Evolutionary conservation across 352 stramenopile genomes (phyloP).

Genomic region (Globisporangium mamillatum): DNA sequence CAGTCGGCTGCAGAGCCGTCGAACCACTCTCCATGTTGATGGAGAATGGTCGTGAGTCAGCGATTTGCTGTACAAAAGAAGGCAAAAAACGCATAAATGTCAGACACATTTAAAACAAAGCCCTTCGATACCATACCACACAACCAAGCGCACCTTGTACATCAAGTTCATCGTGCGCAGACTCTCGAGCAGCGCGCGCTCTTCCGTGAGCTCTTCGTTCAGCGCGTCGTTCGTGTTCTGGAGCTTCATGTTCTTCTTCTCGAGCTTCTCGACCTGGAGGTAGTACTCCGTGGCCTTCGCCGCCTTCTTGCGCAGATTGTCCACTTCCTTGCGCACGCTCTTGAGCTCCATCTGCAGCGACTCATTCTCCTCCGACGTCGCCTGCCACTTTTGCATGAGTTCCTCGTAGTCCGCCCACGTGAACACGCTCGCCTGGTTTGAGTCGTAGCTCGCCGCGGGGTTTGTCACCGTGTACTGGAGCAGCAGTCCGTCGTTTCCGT

Average conservation of each 20-base stretch:
- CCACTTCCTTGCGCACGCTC: constrained; percentile 56
- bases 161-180: constrained; percentile 60
- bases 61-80: constrained; percentile 40
- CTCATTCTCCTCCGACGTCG: constrained; percentile 43
- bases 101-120: background rate
- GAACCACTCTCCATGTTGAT: constrained; percentile 19
- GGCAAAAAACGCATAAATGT: background rate
- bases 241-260: constrained; percentile 56
- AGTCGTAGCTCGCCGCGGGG: constrained; percentile 54
- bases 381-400: constrained; percentile 40
- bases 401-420: constrained; percentile 56
- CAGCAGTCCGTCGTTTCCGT: constrained; percentile 10
- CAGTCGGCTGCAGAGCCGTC: constrained; percentile 18
- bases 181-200: constrained; percentile 63
- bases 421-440: constrained; percentile 52
- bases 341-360: constrained; percentile 41
- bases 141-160: constrained; percentile 41
- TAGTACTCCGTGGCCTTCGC: constrained; percentile 36
- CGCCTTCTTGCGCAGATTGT: constrained; percentile 40
- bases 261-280: constrained; percentile 46
- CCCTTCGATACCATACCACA: background rate
- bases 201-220: constrained; percentile 60
- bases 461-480: constrained; percentile 29
- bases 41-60: constrained; percentile 48
- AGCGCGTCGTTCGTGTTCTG: constrained; percentile 54